Conservation (phyloP, 176 grass and related monocot genomes). For the Secale cereale region DNA sequence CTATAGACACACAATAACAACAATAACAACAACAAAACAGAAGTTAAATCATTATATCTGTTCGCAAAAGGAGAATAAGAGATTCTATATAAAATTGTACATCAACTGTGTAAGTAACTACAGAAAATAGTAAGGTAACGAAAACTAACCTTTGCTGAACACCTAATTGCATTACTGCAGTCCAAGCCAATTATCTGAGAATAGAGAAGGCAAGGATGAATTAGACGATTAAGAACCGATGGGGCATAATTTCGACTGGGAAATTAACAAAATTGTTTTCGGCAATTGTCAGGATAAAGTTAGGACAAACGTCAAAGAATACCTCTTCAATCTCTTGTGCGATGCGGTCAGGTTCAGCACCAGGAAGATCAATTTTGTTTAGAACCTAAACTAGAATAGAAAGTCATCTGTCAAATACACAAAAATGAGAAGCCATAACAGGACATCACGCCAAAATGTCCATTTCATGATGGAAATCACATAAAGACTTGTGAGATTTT, state of each 20-base stretch:
- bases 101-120: neutral
- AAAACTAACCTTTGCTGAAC: constrained; percentile 91
- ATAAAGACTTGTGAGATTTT: neutral
- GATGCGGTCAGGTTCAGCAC: constrained; percentile 88
- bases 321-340: constrained; percentile 95
- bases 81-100: neutral
- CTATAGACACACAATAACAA: constrained; percentile 34
- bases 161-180: constrained; percentile 83
- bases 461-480: neutral
- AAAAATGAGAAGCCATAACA: constrained; percentile 23
- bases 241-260: neutral
- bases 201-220: neutral
- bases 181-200: constrained; percentile 92
- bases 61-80: neutral
- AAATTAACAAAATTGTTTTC: neutral
- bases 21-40: neutral
- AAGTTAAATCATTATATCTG: constrained; percentile 7
- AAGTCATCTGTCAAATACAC: constrained; percentile 24
- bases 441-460: neutral
- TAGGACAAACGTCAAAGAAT: constrained; percentile 6
- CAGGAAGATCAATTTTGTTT: constrained; percentile 99
- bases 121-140: neutral
- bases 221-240: constrained; percentile 14
- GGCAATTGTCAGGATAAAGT: neutral
- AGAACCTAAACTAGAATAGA: constrained; percentile 67